Percentiles rank a stretch among this genome's conserved stretches.
Conservation (phyloP, 768 basidiomycete species). For the Infundibulicybe gibba region DNA sequence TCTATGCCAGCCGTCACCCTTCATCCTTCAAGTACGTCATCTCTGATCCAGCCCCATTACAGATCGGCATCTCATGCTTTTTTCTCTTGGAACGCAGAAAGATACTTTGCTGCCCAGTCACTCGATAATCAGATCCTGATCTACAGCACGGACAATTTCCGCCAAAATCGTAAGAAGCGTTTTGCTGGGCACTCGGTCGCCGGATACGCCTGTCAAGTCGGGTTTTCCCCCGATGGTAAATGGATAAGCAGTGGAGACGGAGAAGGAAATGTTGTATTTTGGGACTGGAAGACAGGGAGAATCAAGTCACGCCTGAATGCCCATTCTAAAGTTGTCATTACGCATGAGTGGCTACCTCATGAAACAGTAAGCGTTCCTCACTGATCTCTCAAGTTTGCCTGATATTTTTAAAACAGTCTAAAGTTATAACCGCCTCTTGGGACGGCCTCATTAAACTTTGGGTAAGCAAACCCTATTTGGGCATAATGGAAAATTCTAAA, state of each 20-base stretch:
- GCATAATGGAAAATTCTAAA: not conserved
- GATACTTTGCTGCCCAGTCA: conserved; percentile 97
- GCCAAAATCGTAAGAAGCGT: conserved; percentile 97
- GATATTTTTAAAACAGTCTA: conserved; percentile 58
- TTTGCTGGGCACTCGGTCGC: conserved; percentile 97
- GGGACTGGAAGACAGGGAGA: conserved; percentile 99
- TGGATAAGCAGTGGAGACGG: conserved; percentile 98
- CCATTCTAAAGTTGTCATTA: conserved; percentile 95
- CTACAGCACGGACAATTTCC: conserved; percentile 97
- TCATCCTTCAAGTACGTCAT: conserved; percentile 85
- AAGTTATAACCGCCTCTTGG: conserved; percentile 96
- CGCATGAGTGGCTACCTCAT: conserved; percentile 97
- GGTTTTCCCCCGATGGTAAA: conserved; percentile 97
- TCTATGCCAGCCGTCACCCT: conserved; percentile 98
- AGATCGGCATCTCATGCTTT: conserved; percentile 5
- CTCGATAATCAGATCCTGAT: conserved; percentile 98
- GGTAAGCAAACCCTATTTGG: conserved; percentile 47
- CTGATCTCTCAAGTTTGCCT: conserved; percentile 21
- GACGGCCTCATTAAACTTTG: conserved; percentile 98
- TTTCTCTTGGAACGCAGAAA: conserved; percentile 42
- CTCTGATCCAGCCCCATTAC: conserved; percentile 4
- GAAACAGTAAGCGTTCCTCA: conserved; percentile 81
- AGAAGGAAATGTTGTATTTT: conserved; percentile 93
- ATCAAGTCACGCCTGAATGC: conserved; percentile 89
- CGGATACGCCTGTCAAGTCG: conserved; percentile 95